Conservation (phyloP, 2,329 filamentous ascomycete species). For the Colletotrichum sp. region DNA sequence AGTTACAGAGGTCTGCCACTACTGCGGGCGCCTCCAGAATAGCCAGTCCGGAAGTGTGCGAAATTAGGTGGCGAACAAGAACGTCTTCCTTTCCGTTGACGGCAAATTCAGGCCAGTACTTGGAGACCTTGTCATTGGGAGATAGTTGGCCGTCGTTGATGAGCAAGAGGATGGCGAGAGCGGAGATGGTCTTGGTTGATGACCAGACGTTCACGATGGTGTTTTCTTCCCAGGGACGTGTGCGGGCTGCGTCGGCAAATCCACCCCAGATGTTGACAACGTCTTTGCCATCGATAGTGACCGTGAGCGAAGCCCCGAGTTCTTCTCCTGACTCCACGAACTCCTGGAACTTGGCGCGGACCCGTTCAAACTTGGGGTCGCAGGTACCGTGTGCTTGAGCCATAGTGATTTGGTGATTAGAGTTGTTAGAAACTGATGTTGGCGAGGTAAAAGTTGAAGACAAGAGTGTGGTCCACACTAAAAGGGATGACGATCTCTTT, state of each 20-base stretch:
- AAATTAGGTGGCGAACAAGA: constrained; percentile 43
- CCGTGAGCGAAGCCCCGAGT: constrained; percentile 47
- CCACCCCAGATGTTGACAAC: constrained; percentile 52
- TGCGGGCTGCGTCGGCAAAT: constrained; percentile 32
- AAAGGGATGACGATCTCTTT: neutral
- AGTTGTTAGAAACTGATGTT: neutral
- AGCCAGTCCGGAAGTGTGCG: constrained; percentile 41
- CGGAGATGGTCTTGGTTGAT: constrained; percentile 40
- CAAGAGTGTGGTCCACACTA: neutral
- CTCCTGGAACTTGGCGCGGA: constrained; percentile 37
- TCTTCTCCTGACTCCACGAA: constrained; percentile 43
- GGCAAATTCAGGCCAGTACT: constrained; percentile 53
- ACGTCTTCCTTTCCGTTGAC: constrained; percentile 44
- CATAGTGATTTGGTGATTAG: constrained; percentile 7
- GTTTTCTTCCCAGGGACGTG: constrained; percentile 39
- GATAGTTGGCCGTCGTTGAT: constrained; percentile 42
- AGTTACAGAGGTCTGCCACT: constrained; percentile 37
- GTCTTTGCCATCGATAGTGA: constrained; percentile 43
- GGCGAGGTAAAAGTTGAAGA: neutral
- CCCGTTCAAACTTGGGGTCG: constrained; percentile 37
- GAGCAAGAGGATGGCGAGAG: constrained; percentile 41
- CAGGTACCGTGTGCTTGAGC: constrained; percentile 36
- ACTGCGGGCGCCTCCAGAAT: constrained; percentile 35
- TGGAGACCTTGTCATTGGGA: constrained; percentile 38
- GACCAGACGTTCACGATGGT: constrained; percentile 47